These are phyloP conservation scores for Calonectria hongkongensis DNA, from an alignment of 2,329 filamentous ascomycete genomes.

Conservation along the genomic window DNA sequence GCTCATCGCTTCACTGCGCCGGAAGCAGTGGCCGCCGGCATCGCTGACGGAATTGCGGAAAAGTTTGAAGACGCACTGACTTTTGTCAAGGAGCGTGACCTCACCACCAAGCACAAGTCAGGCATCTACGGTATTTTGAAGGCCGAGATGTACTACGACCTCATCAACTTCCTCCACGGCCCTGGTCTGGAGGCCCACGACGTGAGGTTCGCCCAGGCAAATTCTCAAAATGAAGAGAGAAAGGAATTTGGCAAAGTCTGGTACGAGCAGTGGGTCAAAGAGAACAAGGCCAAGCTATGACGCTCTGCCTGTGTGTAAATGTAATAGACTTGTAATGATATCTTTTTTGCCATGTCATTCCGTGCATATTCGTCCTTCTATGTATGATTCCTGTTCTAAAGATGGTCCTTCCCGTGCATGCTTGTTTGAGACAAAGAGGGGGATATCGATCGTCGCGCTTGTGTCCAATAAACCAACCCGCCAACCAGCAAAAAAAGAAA, in stretches of 20 bases:
- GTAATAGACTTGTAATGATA: constrained; percentile 17
- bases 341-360: constrained; percentile 10
- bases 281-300: constrained; percentile 63
- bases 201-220: constrained; percentile 65
- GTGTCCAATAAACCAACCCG: background rate
- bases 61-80: constrained; percentile 77
- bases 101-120: constrained; percentile 77
- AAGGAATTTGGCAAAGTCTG: constrained; percentile 67
- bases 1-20: constrained; percentile 79
- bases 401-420: constrained; percentile 22
- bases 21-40: constrained; percentile 78
- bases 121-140: constrained; percentile 84
- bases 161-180: constrained; percentile 74
- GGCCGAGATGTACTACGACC: constrained; percentile 83
- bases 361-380: constrained; percentile 3
- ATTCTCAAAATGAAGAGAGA: constrained; percentile 64
- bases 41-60: constrained; percentile 79
- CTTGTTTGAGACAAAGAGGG: constrained; percentile 5
- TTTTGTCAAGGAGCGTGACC: constrained; percentile 75
- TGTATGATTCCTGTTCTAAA: constrained; percentile 39
- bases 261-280: constrained; percentile 69
- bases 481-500: background rate
- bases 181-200: constrained; percentile 70
- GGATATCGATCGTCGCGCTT: constrained; percentile 24
- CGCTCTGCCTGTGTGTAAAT: background rate